Evolutionary conservation across 2,329 filamentous ascomycete genomes (phyloP), one percentile per base, ranked within the genome.

Genomic region (Fusarium sp.): DNA sequence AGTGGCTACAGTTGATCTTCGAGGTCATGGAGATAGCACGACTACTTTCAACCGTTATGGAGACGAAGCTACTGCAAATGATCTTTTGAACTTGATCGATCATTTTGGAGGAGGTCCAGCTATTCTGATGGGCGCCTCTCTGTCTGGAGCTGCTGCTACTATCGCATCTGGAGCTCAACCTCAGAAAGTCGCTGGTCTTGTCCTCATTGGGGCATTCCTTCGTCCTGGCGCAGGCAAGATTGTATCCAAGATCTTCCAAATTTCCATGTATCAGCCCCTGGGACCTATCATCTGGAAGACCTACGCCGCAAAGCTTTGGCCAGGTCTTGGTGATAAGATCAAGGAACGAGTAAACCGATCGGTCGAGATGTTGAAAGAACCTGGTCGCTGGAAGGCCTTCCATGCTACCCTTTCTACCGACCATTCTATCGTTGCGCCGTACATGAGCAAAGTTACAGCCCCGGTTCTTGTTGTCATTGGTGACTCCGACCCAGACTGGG

Each of bases 381-480:
- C 66, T 44, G 66, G 65, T 14, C 62, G 48, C 2, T 69, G 66
- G 66, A 42, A 61, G 7, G 66, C 66, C 2, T 69, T 69, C 31
- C 66, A 69, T 11, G 55, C 66, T n/a, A 66, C 66, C 9, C 22
- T 66, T 0, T 66, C 66, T 2, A 61, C 66, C 4, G 51, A 69
- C 11, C 66, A 69, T 7, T 22, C 28, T 4, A 39, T 69, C 0
- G 66, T 69, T 2, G 40, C 33, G 1, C 66, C 66, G 0, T 69
- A 56, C 28, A n/a, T 69, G 3, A 49, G 24, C 17, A 69, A 61
- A 3, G 66, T 66, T 7, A 53, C 55, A 4, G 61, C 66, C n/a
- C 66, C 66, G 3, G 66, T 69, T 5, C 49, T 69, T 8, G 66
- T 63, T 18, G 48, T 69, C 6, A 69, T 69, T 8, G 66, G 66